Evolutionary conservation across 306 rosid species (phyloP).

Genomic region (Cicer bijugum): DNA sequence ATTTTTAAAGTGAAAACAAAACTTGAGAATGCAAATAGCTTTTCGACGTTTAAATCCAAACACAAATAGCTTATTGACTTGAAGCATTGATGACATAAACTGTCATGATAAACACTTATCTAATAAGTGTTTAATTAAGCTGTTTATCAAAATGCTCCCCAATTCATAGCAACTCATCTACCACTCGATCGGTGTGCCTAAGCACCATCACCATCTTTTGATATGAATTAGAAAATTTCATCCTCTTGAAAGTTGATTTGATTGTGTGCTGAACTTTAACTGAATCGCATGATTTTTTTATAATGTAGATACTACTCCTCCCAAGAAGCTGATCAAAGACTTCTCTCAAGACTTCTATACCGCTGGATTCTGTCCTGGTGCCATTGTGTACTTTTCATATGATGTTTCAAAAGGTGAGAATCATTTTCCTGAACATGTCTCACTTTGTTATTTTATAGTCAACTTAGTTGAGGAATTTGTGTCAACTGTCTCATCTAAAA

Average conservation of each 20-base stretch:
- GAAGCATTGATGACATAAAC: not conserved
- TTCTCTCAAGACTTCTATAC: conserved; percentile 70
- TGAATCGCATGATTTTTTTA: conserved; percentile 20
- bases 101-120: not conserved
- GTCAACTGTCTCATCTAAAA: not conserved
- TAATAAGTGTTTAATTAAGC: not conserved
- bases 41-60: not conserved
- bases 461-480: not conserved
- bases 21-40: not conserved
- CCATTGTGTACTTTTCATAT: conserved; percentile 79
- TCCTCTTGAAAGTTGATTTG: conserved; percentile 14
- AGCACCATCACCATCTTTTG: not conserved
- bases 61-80: not conserved
- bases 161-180: not conserved
- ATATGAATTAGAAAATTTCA: conserved; percentile 11
- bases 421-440: conserved; percentile 6
- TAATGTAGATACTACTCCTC: conserved; percentile 86
- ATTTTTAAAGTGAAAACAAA: not conserved
- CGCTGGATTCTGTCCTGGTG: conserved; percentile 91
- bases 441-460: not conserved
- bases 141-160: not conserved
- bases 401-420: conserved; percentile 67
- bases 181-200: not conserved
- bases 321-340: conserved; percentile 75
- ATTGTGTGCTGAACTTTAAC: not conserved